Percentiles rank a stretch among this genome's conserved stretches.
Conservation (phyloP, 1,284 basidiomycete genomes). For the Pseudozyma thailandica region DNA sequence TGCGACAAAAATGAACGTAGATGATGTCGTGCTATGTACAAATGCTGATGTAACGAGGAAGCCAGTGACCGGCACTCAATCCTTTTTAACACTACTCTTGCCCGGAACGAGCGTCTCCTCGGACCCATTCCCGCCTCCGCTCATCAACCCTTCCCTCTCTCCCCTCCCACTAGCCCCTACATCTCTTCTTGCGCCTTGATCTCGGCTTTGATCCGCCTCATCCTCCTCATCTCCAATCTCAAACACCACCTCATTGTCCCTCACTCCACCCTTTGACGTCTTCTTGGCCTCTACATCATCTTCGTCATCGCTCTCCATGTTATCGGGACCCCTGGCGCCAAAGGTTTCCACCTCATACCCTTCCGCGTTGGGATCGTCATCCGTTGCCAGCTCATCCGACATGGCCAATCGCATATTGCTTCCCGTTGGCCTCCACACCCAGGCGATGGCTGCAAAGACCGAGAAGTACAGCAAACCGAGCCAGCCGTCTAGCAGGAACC, state of each 20-base stretch:
- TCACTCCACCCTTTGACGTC: constrained; percentile 16
- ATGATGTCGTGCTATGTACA: constrained; percentile 2
- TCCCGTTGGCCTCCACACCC: constrained; percentile 90
- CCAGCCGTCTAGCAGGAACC: constrained; percentile 98
- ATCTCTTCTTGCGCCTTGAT: not conserved
- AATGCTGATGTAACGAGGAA: not conserved
- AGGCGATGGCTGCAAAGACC: constrained; percentile 84
- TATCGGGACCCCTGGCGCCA: constrained; percentile 32
- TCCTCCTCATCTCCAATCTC: constrained; percentile 59
- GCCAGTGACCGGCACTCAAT: constrained; percentile 8
- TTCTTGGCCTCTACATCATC: constrained; percentile 43
- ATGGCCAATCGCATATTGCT: constrained; percentile 80
- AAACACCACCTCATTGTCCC: constrained; percentile 53
- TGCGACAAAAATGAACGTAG: too few species aligned
- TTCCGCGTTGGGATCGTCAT: constrained; percentile 86
- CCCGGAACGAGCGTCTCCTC: constrained; percentile 54
- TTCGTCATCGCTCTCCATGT: constrained; percentile 48
- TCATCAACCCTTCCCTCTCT: constrained; percentile 46
- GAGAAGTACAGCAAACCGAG: constrained; percentile 74
- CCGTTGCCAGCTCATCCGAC: constrained; percentile 73
- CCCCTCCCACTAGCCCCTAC: constrained; percentile 3
- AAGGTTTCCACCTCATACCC: constrained; percentile 79
- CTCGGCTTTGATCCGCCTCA: constrained; percentile 36
- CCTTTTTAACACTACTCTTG: constrained; percentile 33
- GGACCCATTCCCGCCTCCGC: constrained; percentile 25